phyloP scores from a whole-genome alignment of 2,329 filamentous ascomycete species.

The Pezicula neosporulosa region DNA sequence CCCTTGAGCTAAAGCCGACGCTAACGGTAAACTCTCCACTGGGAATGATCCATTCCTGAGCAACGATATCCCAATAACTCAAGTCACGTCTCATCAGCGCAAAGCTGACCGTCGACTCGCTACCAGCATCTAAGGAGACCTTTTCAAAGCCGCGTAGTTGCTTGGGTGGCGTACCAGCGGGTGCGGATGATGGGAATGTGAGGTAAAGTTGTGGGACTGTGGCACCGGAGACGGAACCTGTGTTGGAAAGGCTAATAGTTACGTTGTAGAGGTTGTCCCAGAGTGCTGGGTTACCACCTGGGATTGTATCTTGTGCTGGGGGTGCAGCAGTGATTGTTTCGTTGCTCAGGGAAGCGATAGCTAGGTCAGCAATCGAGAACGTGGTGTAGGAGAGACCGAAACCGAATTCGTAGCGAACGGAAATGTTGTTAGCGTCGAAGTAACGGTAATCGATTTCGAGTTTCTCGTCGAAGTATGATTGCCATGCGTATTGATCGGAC shows the following conservation, averaged over 20 bases:
- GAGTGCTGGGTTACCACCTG: constrained; percentile 15
- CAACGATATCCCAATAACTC: constrained; percentile 58
- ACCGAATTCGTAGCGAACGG: constrained; percentile 34
- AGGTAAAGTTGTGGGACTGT: constrained; percentile 63
- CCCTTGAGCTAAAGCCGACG: constrained; percentile 27
- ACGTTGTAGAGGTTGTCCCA: constrained; percentile 39
- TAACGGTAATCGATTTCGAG: constrained; percentile 49
- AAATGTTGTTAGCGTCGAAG: constrained; percentile 39
- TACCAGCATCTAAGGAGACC: constrained; percentile 44
- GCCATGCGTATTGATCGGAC: constrained; percentile 43
- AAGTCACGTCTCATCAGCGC: constrained; percentile 56
- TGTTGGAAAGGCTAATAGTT: constrained; percentile 60
- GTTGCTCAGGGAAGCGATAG: constrained; percentile 17
- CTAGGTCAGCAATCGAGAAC: constrained; percentile 57
- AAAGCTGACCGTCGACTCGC: constrained; percentile 45
- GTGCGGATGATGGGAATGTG: constrained; percentile 24
- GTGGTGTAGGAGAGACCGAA: constrained; percentile 53
- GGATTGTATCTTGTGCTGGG: background rate
- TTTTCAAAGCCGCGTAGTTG: constrained; percentile 64
- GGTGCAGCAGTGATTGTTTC: constrained; percentile 2
- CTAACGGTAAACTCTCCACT: constrained; percentile 32
- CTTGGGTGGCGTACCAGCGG: constrained; percentile 35
- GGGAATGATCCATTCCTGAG: constrained; percentile 58
- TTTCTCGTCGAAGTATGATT: constrained; percentile 44
- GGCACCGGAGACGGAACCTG: constrained; percentile 54